A percentile compares a stretch with the other conserved stretches of the same genome.
These are phyloP conservation scores for Fusarium torreyae DNA, from an alignment of 2,329 filamentous ascomycete genomes.

Conservation along the genomic window DNA sequence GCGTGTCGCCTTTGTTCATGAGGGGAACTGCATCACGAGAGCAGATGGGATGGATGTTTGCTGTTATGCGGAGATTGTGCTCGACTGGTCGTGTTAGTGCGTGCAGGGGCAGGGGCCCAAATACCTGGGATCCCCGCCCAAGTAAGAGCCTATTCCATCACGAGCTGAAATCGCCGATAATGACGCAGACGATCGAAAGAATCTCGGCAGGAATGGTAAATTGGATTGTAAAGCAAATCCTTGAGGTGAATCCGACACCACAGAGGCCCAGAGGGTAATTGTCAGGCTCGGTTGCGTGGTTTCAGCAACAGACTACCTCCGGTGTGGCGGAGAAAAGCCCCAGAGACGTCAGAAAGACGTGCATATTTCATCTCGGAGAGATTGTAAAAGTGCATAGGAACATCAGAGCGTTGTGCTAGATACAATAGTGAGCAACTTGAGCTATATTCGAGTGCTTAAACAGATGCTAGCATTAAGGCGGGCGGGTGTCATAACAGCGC, in stretches of 20 bases:
- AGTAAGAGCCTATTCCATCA: conserved; percentile 9
- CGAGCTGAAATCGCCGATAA: conserved; percentile 24
- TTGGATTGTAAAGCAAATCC: not conserved
- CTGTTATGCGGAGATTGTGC: conserved; percentile 46
- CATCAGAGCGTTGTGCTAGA: conserved; percentile 1
- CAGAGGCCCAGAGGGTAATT: conserved; percentile 2
- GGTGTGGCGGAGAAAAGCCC: conserved; percentile 28
- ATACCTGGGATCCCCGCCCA: conserved; percentile 34
- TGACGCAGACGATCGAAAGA: conserved; percentile 34
- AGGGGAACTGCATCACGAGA: conserved; percentile 42
- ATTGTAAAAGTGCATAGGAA: conserved; percentile 14
- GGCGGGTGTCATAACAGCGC: conserved; percentile 27
- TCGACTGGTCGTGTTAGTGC: conserved; percentile 32
- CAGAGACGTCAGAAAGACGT: conserved; percentile 1
- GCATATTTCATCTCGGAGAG: conserved; percentile 17
- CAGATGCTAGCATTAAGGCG: conserved; percentile 6
- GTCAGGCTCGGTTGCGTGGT: conserved; percentile 11
- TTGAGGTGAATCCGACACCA: conserved; percentile 3
- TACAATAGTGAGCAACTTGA: conserved; percentile 11
- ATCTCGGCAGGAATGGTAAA: conserved; percentile 5
- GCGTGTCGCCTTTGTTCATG: conserved; percentile 24
- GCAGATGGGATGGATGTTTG: conserved; percentile 25
- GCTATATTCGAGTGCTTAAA: not conserved
- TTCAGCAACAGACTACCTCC: conserved; percentile 24
- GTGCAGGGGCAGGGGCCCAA: conserved; percentile 38